phyloP scores from a whole-genome alignment of 1,284 basidiomycete species.

The Waitea zeae region DNA sequence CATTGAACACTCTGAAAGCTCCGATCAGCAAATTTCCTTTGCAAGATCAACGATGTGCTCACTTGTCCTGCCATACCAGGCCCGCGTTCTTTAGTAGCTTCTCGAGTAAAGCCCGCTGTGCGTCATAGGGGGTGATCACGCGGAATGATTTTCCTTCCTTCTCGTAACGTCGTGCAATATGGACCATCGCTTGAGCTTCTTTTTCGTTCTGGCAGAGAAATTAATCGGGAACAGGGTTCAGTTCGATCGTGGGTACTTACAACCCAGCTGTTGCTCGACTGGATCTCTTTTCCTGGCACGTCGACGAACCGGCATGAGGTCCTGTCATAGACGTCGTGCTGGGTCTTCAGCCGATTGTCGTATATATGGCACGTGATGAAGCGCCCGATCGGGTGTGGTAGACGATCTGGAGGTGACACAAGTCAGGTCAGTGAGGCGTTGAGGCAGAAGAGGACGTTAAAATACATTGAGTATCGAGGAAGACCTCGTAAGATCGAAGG shows the following conservation, averaged over 20 bases:
- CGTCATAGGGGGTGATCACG: constrained; percentile 40
- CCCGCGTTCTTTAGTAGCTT: constrained; percentile 16
- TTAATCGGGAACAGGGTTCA: neutral
- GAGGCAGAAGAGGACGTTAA: neutral
- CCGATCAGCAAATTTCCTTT: constrained; percentile 15
- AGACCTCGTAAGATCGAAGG: constrained; percentile 15
- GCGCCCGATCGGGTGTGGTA: constrained; percentile 26
- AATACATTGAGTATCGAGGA: constrained; percentile 28
- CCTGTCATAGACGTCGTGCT: constrained; percentile 14
- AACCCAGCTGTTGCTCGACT: constrained; percentile 22
- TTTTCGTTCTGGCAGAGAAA: constrained; percentile 16
- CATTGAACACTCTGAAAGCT: constrained; percentile 40
- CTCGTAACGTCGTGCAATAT: constrained; percentile 17
- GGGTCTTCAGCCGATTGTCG: constrained; percentile 17
- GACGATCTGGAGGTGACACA: constrained; percentile 19
- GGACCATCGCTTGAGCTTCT: constrained; percentile 20
- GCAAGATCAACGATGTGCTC: constrained; percentile 46
- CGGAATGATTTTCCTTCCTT: constrained; percentile 6
- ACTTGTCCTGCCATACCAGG: constrained; percentile 21
- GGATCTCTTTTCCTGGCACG: constrained; percentile 20
- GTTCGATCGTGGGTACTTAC: constrained; percentile 14
- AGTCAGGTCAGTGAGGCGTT: neutral
- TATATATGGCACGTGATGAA: constrained; percentile 31
- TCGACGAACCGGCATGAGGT: constrained; percentile 26
- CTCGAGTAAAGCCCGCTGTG: constrained; percentile 27